Evolutionary conservation across 371 early-diverging fungal genomes (phyloP).

Genomic region (Apophysomyces variabilis): DNA sequence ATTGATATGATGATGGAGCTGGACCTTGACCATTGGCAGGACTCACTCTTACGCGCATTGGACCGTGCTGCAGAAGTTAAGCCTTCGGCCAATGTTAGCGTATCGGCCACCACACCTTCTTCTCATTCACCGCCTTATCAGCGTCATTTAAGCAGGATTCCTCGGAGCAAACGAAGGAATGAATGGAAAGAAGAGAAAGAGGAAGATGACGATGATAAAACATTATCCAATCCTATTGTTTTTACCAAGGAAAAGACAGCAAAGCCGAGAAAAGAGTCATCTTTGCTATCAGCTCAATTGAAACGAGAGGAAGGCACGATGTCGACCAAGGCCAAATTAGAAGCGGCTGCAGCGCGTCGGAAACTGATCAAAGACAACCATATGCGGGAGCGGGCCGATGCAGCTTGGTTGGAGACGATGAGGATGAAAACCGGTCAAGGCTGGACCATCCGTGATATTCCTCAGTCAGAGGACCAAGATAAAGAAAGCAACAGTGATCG

Average conservation of each 20-base stretch:
- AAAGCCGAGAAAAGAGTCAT: constrained; percentile 14
- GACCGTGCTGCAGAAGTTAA: background rate
- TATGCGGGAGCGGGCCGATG: constrained; percentile 18
- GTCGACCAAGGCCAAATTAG: constrained; percentile 16
- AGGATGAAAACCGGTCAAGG: constrained; percentile 29
- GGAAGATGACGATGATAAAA: too few relatives aligned
- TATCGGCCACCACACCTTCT: too few relatives aligned
- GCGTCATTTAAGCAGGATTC: background rate
- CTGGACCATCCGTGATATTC: background rate
- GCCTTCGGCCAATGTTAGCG: background rate
- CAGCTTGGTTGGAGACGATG: constrained; percentile 20
- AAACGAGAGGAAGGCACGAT: background rate
- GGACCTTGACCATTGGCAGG: background rate
- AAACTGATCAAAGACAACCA: constrained; percentile 7
- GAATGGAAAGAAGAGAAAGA: background rate
- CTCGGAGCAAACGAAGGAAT: background rate
- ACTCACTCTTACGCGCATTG: constrained; percentile 2
- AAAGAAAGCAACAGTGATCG: background rate
- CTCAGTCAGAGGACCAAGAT: background rate
- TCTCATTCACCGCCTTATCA: too few relatives aligned
- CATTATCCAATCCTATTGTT: background rate
- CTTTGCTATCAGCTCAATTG: constrained; percentile 11
- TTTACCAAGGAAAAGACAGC: constrained; percentile 15
- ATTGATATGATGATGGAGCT: constrained; percentile 1
- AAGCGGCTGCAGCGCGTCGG: constrained; percentile 14